A percentile compares a stretch with the other conserved stretches of the same genome.
These are phyloP conservation scores for Secale cereale DNA, from an alignment of 176 grass and related monocot species.

Conservation along the genomic window DNA sequence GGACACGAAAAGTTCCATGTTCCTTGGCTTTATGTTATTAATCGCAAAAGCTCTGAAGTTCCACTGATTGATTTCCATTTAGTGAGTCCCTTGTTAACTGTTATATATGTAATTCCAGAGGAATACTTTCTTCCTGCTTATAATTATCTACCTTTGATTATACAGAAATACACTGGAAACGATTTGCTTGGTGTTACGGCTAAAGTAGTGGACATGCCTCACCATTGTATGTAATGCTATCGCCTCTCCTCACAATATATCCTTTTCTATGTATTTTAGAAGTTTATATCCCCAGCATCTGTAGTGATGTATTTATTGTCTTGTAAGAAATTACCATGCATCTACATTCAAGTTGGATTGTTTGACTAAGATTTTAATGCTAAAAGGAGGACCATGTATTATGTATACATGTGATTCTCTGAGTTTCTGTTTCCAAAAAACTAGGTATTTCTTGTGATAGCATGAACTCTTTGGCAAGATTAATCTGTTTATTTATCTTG, in stretches of 20 bases:
- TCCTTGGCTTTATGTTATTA: constrained; percentile 99
- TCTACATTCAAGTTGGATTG: constrained; percentile 3
- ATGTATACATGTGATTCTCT: not conserved
- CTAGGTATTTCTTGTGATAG: not conserved
- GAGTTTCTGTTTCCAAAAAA: not conserved
- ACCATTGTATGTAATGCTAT: constrained; percentile 64
- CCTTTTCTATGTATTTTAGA: constrained; percentile 1
- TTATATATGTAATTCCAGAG: constrained; percentile 14
- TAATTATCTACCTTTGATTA: constrained; percentile 29
- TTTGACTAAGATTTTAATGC: not conserved
- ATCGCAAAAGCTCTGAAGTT: constrained; percentile 92
- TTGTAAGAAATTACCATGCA: not conserved
- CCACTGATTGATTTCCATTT: constrained; percentile 97
- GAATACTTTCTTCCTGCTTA: constrained; percentile 13
- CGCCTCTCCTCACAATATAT: not conserved
- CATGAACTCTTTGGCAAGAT: not conserved
- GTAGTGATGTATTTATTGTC: constrained; percentile 5
- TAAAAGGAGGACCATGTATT: not conserved
- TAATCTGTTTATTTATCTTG: not conserved
- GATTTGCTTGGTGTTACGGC: constrained; percentile 92
- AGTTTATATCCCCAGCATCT: constrained; percentile 8
- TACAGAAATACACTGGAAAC: constrained; percentile 87
- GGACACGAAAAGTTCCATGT: constrained; percentile 92
- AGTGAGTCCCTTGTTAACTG: constrained; percentile 42
- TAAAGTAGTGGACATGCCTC: constrained; percentile 98